Conservation (phyloP, 2,329 filamentous ascomycete genomes). For the Lasiodiplodia gonubiensis region DNA sequence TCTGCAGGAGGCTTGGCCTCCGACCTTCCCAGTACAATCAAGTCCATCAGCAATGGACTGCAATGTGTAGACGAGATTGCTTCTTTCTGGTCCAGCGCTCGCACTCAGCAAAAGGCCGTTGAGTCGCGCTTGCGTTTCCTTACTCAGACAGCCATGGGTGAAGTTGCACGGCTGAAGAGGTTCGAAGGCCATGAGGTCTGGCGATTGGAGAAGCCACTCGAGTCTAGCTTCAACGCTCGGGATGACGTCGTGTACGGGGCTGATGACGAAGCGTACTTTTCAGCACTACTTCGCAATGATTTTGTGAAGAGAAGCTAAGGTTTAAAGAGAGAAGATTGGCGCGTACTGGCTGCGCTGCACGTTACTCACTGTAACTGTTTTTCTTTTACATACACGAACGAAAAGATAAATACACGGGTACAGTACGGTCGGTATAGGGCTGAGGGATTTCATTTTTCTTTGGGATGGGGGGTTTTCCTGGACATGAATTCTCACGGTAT, state of each 20-base stretch:
- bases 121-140: slow-evolving; percentile 54
- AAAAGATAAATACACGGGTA: slow-evolving; percentile 21
- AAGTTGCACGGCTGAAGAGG: background rate
- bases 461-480: background rate
- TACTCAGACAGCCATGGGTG: slow-evolving; percentile 42
- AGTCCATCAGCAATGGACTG: slow-evolving; percentile 60
- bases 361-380: background rate
- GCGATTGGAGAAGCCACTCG: slow-evolving; percentile 22
- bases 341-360: slow-evolving; percentile 15
- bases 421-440: background rate
- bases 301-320: background rate
- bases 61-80: slow-evolving; percentile 63
- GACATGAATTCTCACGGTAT: slow-evolving; percentile 4
- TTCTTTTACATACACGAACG: background rate
- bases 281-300: slow-evolving; percentile 3
- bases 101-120: slow-evolving; percentile 58
- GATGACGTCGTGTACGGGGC: slow-evolving; percentile 53
- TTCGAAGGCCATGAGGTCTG: slow-evolving; percentile 5
- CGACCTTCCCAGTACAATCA: slow-evolving; percentile 59
- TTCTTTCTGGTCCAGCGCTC: slow-evolving; percentile 65
- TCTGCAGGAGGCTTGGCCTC: slow-evolving; percentile 62
- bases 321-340: background rate
- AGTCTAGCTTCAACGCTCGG: background rate
- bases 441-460: background rate
- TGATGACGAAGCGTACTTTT: slow-evolving; percentile 13